These are phyloP conservation scores for Tardiomyces blankii DNA, from an alignment of 1,139 yeast genomes.

Conservation along the genomic window DNA sequence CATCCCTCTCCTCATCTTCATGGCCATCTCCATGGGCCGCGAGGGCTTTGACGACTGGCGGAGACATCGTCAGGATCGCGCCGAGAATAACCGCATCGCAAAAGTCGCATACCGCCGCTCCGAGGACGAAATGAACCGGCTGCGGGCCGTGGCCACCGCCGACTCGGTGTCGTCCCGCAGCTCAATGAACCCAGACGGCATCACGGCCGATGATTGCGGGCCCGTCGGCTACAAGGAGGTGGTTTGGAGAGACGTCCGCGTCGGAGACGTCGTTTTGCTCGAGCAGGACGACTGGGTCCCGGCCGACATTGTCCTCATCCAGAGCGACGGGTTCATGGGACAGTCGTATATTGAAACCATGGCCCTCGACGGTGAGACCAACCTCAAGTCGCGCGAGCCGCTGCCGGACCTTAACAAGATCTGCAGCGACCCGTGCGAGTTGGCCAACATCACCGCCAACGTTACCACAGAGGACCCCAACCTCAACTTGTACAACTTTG, in stretches of 20 bases:
- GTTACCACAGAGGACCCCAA: constrained; percentile 81
- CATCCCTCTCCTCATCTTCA: constrained; percentile 74
- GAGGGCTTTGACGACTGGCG: constrained; percentile 93
- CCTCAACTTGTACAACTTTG: constrained; percentile 80
- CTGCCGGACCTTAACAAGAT: constrained; percentile 35
- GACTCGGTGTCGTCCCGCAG: constrained; percentile 1
- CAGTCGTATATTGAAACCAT: constrained; percentile 87
- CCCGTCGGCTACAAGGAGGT: constrained; percentile 27
- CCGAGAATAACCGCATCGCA: constrained; percentile 62
- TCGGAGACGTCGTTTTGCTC: constrained; percentile 72
- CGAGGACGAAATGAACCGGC: not conserved
- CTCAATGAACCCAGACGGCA: not conserved
- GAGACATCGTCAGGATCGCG: constrained; percentile 75
- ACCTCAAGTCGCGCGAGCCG: constrained; percentile 64
- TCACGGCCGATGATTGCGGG: constrained; percentile 4
- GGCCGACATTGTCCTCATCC: constrained; percentile 68
- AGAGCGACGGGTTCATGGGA: constrained; percentile 55
- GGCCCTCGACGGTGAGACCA: constrained; percentile 97
- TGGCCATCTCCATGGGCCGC: constrained; percentile 81
- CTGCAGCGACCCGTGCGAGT: constrained; percentile 41
- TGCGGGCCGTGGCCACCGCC: not conserved
- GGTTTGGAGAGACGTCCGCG: constrained; percentile 66
- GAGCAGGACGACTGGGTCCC: constrained; percentile 87
- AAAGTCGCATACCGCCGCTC: constrained; percentile 23
- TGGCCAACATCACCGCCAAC: constrained; percentile 40